Evolutionary conservation across 805 yeast species (phyloP), one percentile per base, ranked within the genome.

Genomic region (Pichia gijzeniarum): DNA sequence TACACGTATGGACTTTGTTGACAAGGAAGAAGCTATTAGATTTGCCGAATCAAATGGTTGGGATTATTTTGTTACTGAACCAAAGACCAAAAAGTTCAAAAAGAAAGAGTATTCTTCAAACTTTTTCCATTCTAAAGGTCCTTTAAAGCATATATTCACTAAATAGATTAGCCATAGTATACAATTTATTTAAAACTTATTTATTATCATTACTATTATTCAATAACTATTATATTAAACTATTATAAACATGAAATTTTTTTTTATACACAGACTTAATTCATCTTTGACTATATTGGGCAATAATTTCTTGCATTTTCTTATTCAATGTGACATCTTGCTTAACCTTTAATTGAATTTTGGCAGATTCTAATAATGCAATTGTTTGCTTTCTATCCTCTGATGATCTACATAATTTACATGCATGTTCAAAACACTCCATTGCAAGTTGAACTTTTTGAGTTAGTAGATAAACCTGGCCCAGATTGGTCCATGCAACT

Each of bases 341-440:
- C 67, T 74, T 80, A 56, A 93, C 78, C 60, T 82, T 79, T 60
- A 80, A 69, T 73, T 93, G 99, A 70, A 89, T 79, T 65, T 85
- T 85, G 41, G 96, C 80, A 52, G 97, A 96, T 69, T 88, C 96
- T 49, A 91, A 90, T 57, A 86, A 85, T 17, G 93, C 82, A 51
- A 88, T 81, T 46, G 96, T 93, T 70, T 88, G 96, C 45, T 85
- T 73, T 70, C 87, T 85, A 70, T 91, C 98, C 49, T 83, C 88
- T 42, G 78, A 73, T 41, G 85, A 76, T 76, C 98, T 83, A 19
- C 96, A 84, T 55, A 90, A 74, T 47, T 75, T 75, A 44, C 93
- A 81, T 48, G 91, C 83, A 60, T 82, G 85, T 69, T 86, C 93
- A 63, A 91, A 90, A 61, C 84, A 74, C 50, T 68, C 69, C 53